Evolutionary conservation across 2,329 filamentous ascomycete species (phyloP).

Genomic region (Fusarium sp.): DNA sequence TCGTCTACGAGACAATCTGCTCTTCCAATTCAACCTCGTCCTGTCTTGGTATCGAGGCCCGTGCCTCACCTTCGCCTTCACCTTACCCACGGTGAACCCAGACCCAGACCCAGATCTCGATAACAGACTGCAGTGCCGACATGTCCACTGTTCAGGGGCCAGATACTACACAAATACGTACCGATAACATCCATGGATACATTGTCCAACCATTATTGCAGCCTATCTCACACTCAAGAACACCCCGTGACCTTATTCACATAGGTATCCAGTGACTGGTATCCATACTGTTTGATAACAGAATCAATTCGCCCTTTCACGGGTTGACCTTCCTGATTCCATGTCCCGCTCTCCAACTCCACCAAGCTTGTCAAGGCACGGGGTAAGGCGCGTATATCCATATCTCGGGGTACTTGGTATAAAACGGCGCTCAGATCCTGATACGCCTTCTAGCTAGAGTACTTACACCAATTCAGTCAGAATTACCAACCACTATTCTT

Average conservation of each 20-base stretch:
- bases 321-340: constrained; percentile 32
- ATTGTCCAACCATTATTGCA: constrained; percentile 11
- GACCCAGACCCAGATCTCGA: constrained; percentile 18
- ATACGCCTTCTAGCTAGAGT: constrained; percentile 24
- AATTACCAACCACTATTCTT: constrained; percentile 10
- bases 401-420: constrained; percentile 16
- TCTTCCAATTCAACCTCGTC: not conserved
- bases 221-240: not conserved
- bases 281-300: not conserved
- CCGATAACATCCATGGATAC: not conserved
- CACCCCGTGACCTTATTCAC: not conserved
- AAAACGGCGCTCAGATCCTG: not conserved
- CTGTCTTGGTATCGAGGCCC: not conserved
- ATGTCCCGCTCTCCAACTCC: constrained; percentile 9
- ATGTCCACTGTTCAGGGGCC: not conserved
- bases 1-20: not conserved
- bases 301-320: not conserved
- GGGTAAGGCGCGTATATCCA: constrained; percentile 17
- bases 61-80: not conserved
- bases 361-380: constrained; percentile 7
- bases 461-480: constrained; percentile 2
- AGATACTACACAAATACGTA: constrained; percentile 6
- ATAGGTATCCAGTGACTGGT: not conserved
- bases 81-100: not conserved
- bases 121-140: constrained; percentile 19